Evolutionary conservation across 306 rosid species (phyloP).

Genomic region (Quercus aquifolioides): DNA sequence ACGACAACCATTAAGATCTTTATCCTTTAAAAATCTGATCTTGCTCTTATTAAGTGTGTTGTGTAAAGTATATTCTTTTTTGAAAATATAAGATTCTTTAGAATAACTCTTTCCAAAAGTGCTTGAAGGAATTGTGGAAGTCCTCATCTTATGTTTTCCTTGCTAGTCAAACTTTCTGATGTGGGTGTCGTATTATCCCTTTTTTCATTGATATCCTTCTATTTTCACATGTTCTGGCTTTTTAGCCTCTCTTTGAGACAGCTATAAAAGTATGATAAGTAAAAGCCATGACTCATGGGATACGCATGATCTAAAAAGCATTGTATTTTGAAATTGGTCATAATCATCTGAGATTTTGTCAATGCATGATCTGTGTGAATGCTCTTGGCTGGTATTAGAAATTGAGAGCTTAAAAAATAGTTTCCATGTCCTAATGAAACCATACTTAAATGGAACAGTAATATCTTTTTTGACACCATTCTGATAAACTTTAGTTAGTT

Average conservation of each 20-base stretch:
- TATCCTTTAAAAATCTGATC: neutral
- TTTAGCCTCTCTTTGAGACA: conserved; percentile 7
- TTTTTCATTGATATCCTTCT: neutral
- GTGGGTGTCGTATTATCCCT: neutral
- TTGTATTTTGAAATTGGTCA: neutral
- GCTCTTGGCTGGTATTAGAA: neutral
- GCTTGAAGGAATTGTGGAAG: neutral
- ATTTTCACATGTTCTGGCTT: conserved; percentile 16
- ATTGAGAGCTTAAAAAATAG: neutral
- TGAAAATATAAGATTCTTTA: neutral
- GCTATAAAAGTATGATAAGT: neutral
- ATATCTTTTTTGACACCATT: neutral
- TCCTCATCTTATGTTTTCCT: neutral
- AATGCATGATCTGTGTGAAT: neutral
- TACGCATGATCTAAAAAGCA: conserved; percentile 7
- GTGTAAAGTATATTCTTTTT: neutral
- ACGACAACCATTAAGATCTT: neutral
- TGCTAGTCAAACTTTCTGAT: conserved; percentile 9
- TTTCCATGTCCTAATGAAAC: neutral
- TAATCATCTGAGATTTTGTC: neutral
- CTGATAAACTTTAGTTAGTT: neutral
- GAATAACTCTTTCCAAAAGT: neutral
- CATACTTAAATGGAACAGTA: neutral
- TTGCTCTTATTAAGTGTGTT: neutral
- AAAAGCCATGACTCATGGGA: neutral